Evolutionary conservation across 257 asterid species (phyloP).

Genomic region (Scutellaria baicalensis): DNA sequence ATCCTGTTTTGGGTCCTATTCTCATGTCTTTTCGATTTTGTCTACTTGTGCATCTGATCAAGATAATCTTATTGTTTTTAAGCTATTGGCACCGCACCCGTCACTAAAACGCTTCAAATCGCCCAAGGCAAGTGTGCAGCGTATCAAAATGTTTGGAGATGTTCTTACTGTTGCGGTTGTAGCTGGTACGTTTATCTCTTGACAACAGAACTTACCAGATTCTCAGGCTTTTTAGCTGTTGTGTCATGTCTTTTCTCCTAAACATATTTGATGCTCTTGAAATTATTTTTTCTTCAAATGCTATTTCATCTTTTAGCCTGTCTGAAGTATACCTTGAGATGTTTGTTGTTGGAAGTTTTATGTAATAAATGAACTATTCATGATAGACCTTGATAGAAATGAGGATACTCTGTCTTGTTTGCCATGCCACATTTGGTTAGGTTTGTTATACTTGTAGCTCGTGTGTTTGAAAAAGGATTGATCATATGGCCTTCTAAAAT

Average conservation of each 20-base stretch:
- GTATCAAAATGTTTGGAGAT: slow-evolving; percentile 60
- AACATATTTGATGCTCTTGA: background rate
- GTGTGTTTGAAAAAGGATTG: background rate
- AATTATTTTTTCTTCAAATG: background rate
- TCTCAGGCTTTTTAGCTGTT: slow-evolving; percentile 2
- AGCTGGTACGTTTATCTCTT: slow-evolving; percentile 48
- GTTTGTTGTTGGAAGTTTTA: background rate
- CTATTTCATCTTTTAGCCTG: background rate
- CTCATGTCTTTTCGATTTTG: background rate
- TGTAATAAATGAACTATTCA: background rate
- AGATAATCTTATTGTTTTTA: slow-evolving; percentile 22
- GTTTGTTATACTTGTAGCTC: background rate
- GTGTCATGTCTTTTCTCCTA: background rate
- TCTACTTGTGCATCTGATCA: background rate
- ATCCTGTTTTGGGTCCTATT: background rate
- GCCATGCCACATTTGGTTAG: background rate
- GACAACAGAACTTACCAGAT: background rate
- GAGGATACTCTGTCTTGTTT: background rate
- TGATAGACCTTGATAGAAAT: background rate
- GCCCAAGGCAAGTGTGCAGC: slow-evolving; percentile 47
- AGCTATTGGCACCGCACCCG: slow-evolving; percentile 72
- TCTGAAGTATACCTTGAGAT: background rate
- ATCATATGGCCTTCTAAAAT: background rate
- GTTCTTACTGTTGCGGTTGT: slow-evolving; percentile 59
- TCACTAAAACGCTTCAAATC: slow-evolving; percentile 65